Evolutionary conservation across 1,284 basidiomycete genomes (phyloP).

Genomic region (Cryptococcus sp.): DNA sequence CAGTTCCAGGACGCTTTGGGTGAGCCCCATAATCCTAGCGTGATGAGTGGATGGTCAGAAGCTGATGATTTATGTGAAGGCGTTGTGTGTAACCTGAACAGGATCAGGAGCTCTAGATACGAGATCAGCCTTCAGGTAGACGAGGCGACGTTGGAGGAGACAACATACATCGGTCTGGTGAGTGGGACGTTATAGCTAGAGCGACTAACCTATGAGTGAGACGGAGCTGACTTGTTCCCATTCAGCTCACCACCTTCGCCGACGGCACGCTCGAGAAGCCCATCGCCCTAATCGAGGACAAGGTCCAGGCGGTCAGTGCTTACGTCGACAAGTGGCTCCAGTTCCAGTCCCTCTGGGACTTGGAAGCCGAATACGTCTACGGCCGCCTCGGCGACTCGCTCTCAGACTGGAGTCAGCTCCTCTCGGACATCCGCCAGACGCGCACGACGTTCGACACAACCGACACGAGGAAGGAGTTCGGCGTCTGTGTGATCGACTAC

Average conservation of each 20-base stretch:
- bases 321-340: conserved; percentile 98
- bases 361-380: conserved; percentile 95
- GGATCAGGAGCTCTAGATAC: conserved; percentile 91
- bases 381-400: conserved; percentile 83
- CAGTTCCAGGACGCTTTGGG: conserved; percentile 89
- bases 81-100: conserved; percentile 79
- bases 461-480: conserved; percentile 86
- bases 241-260: conserved; percentile 69
- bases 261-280: conserved; percentile 75
- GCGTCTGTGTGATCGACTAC: conserved; percentile 92
- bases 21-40: conserved; percentile 36
- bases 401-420: conserved; percentile 86
- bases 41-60: background rate
- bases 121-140: conserved; percentile 89
- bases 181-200: too few relatives aligned
- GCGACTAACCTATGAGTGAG: too few relatives aligned
- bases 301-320: conserved; percentile 67
- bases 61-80: conserved; percentile 13
- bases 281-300: conserved; percentile 80
- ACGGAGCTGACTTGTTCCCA: conserved; percentile 1
- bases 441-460: conserved; percentile 95
- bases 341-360: conserved; percentile 98
- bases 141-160: conserved; percentile 60
- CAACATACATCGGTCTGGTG: conserved; percentile 77
- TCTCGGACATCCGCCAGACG: conserved; percentile 94